phyloP scores from a whole-genome alignment of 148 eudicot species.

The Silene latifolia region DNA sequence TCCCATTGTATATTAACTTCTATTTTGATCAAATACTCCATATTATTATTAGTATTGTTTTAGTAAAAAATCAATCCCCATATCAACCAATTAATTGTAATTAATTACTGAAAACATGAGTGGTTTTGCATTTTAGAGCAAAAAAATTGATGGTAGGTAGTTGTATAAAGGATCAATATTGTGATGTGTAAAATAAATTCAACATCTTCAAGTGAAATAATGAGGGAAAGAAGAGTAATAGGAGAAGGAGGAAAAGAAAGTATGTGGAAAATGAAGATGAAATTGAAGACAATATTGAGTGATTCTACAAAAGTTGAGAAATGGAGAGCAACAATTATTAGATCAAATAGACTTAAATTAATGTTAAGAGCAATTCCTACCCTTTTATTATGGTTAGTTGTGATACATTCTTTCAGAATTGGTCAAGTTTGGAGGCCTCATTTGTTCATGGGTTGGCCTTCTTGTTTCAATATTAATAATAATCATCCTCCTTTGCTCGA shows the following conservation, averaged over 20 bases:
- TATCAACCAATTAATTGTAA: neutral
- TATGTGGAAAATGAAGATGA: conserved; percentile 36
- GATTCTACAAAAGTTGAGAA: conserved; percentile 30
- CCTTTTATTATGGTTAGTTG: conserved; percentile 41
- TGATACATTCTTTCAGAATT: conserved; percentile 35
- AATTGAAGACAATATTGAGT: conserved; percentile 28
- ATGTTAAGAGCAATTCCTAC: conserved; percentile 44
- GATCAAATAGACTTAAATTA: conserved; percentile 39
- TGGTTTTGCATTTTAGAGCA: neutral
- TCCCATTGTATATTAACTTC: too few relatives aligned
- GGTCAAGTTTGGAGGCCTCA: conserved; percentile 53
- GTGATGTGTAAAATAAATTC: conserved; percentile 47
- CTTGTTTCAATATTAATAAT: conserved; percentile 33
- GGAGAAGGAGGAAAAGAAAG: conserved; percentile 21
- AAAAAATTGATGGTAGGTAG: neutral
- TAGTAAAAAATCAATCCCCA: neutral
- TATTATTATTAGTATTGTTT: neutral
- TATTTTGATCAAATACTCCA: too few relatives aligned
- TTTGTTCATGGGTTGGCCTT: conserved; percentile 57
- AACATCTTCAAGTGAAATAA: conserved; percentile 13
- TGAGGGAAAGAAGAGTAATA: conserved; percentile 19
- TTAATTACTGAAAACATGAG: too few relatives aligned
- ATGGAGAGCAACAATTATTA: conserved; percentile 37
- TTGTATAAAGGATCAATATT: too few relatives aligned
- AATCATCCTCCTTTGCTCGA: conserved; percentile 14